Base-by-base conservation (phyloP, 495 filamentous ascomycete genomes). In the Pseudevernia furfuracea region DNA sequence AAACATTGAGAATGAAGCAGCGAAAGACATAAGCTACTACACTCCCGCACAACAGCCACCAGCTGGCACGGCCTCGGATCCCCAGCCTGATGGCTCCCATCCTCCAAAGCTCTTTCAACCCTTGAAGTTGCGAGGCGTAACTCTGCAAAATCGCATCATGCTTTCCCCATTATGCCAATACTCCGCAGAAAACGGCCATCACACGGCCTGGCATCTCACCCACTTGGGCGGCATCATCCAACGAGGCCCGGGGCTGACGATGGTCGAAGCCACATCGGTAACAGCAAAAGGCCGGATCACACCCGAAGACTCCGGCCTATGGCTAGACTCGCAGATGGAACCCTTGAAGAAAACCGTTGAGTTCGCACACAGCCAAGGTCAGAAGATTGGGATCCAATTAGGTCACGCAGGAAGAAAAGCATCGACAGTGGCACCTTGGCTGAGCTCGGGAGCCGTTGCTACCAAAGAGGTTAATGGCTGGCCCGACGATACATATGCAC, bases 341-440 rank as follows among this genome's bases (percentile, higher is more conserved):
- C 81, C 80, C 1, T 67, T 92, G 62, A 79, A 78, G 66, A 74
- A 81, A 23, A 78, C 88, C 59, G 77, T 85, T 36, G 86, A 91
- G 52, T 91, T 91, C 67, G 84, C 82, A 4, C 85, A 92, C 73
- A 81, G 78, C 60, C 87, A 89, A 71, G 76, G 77, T 69, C 85
- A 87, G 73, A 85, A 86, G 67, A 84, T 89, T 55, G 89, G 80
- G 52, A 85, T 93, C 64, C 90, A 94, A 75, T 72, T 93, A 9
- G 87, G 77, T 19, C 90, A 94, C 69, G 88, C 89, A 3, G 90
- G 90, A 2, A 77, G 89, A n/a, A 92, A 92, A 69, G 87, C 86
- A 0, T 82, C 77, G 59, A 87, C 82, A 1, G 79, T 89, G 5
- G 82, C 89, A 0, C 87, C 88, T 0, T 91, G 87, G 87, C 64